Base-by-base conservation (phyloP, 176 grass and related monocot species). In the Miscanthus lutarioriparius region DNA sequence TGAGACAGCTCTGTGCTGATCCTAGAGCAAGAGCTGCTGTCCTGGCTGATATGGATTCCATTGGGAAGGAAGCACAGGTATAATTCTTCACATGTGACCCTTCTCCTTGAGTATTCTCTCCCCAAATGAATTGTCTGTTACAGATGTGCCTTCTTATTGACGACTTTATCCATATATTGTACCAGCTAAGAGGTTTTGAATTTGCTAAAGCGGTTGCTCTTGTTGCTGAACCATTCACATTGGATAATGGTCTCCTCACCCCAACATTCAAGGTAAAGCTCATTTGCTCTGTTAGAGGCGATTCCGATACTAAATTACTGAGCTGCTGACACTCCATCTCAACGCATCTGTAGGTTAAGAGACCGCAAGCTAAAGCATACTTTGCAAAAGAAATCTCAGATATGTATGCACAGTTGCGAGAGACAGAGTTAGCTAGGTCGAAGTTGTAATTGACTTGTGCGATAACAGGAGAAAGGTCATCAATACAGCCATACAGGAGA, bases 181-280 rank as follows among this genome's bases (percentile, higher is more conserved):
- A 56, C 80, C 90, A 97, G 95, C 84, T 97, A 70, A 94, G 95
- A 84, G 95, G 95, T 78, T 97, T 97, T 77, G 95, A 97, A 82
- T 92, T 92, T 88, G 95, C 89, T 10, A 97, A 91, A 89, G 82
- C 86, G 38, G 75, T 94, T 76, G 88, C 88, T 16, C 79, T 97
- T 66, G 90, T 92, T 26, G 62, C 90, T 74, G 95, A 97, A 71
- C 92, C 90, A 70, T 97, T 97, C 82, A 94, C 95, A 76, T 25
- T 91, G 82, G 95, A 97, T 71, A 97, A 94, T 88, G 95, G 90
- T 58, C 95, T 97, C 66, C 90, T 94, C 27, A 97, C 95, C 67
- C 95, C 95, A 53, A 97, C 95, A 48, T 94, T 97, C 86, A 97
- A 97, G 92, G 95, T 86, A 86, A 26, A 54, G n/a, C 47, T 66